A percentile compares a stretch with the other conserved stretches of the same genome.
These are phyloP conservation scores for Albophoma yamanashiensis DNA, from an alignment of 2,329 filamentous ascomycete genomes.

Conservation along the genomic window DNA sequence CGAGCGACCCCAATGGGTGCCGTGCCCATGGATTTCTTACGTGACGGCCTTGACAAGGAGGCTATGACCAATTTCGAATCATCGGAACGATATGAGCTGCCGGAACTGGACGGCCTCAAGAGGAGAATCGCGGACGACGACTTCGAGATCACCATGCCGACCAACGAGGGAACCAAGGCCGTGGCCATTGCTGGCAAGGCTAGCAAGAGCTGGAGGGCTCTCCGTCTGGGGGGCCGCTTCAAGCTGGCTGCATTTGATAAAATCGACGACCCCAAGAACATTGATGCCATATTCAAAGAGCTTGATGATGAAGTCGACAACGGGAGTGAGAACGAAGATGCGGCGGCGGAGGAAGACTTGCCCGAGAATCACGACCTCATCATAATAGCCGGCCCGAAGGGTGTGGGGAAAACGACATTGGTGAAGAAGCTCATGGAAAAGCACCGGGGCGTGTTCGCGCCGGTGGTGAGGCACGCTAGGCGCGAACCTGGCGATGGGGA, in stretches of 20 bases:
- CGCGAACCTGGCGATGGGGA: slow-evolving; percentile 38
- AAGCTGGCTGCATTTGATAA: slow-evolving; percentile 75
- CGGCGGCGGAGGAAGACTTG: slow-evolving; percentile 21
- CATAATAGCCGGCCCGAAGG: slow-evolving; percentile 56
- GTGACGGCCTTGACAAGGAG: slow-evolving; percentile 46
- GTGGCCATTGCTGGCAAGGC: slow-evolving; percentile 59
- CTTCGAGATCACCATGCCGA: slow-evolving; percentile 77
- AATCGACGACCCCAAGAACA: slow-evolving; percentile 72
- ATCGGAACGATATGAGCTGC: slow-evolving; percentile 52
- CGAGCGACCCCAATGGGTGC: slow-evolving; percentile 60
- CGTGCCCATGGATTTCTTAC: slow-evolving; percentile 68
- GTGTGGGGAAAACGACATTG: slow-evolving; percentile 53
- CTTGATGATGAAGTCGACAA: slow-evolving; percentile 25
- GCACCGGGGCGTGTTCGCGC: slow-evolving; percentile 54
- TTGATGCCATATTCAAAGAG: slow-evolving; percentile 46
- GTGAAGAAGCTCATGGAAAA: slow-evolving; percentile 51
- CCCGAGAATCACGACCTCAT: slow-evolving; percentile 44
- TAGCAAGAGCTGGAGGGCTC: slow-evolving; percentile 82
- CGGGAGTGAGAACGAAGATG: slow-evolving; percentile 21
- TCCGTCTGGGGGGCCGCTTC: slow-evolving; percentile 66
- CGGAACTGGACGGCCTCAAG: slow-evolving; percentile 60
- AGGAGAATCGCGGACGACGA: slow-evolving; percentile 68
- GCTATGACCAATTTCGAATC: slow-evolving; percentile 63
- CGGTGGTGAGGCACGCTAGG: slow-evolving; percentile 44
- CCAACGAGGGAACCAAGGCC: slow-evolving; percentile 46